Conservation (phyloP, 306 rosid species). For the Trifolium repens region DNA sequence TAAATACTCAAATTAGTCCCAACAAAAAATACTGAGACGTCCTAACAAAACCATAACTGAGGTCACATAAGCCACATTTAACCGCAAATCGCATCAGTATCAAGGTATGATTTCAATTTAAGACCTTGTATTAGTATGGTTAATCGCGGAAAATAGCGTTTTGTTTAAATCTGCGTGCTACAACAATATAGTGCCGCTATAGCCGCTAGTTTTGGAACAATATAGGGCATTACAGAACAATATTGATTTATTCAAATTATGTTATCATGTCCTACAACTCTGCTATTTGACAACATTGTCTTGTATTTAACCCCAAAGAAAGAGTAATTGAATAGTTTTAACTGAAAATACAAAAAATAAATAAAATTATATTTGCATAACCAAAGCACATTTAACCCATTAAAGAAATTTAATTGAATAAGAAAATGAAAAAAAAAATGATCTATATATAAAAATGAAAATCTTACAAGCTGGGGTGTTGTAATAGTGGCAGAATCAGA, state of each 20-base stretch:
- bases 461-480: constrained; percentile 68
- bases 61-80: not conserved
- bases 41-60: not conserved
- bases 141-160: not conserved
- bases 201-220: no score
- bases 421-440: not conserved
- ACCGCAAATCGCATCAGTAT: not conserved
- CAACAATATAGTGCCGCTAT: not conserved
- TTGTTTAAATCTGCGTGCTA: not conserved
- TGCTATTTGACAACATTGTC: not conserved
- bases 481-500: constrained; percentile 60
- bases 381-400: not conserved
- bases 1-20: not conserved
- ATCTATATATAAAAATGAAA: not conserved
- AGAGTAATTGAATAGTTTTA: not conserved
- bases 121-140: not conserved
- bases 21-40: not conserved
- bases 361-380: not conserved
- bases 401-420: not conserved
- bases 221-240: not conserved
- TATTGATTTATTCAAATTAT: not conserved
- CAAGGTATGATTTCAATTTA: not conserved
- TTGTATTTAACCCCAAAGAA: not conserved
- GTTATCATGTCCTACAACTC: not conserved
- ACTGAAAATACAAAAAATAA: not conserved